These are phyloP conservation scores for Calophaca sinica DNA, from an alignment of 306 rosid genomes.

Conservation along the genomic window DNA sequence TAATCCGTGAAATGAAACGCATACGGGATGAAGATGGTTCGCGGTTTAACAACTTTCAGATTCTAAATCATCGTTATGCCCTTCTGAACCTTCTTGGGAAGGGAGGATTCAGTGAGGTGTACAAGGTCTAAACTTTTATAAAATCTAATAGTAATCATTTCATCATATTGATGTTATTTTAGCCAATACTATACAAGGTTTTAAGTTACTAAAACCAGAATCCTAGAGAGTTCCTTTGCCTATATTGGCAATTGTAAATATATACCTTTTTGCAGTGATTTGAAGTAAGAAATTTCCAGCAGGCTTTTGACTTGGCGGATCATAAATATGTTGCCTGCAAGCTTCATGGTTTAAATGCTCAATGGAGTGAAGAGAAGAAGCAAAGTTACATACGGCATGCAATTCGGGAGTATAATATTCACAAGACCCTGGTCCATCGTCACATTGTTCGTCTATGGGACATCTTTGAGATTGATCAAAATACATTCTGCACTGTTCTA, in stretches of 20 bases:
- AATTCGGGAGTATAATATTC: slow-evolving; percentile 95
- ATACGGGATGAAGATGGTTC: slow-evolving; percentile 99
- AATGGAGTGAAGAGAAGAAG: slow-evolving; percentile 99
- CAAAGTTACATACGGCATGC: slow-evolving; percentile 99
- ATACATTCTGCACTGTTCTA: slow-evolving; percentile 94
- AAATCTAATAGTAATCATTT: slow-evolving; percentile 38
- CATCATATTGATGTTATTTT: slow-evolving; percentile 5
- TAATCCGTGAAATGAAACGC: slow-evolving; percentile 99
- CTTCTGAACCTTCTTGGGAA: slow-evolving; percentile 98
- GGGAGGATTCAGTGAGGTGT: slow-evolving; percentile 99
- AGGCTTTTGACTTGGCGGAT: slow-evolving; percentile 98
- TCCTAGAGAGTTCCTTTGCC: slow-evolving; percentile 67
- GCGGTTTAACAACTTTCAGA: slow-evolving; percentile 98
- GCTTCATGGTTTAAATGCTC: slow-evolving; percentile 98
- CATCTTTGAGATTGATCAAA: slow-evolving; percentile 96
- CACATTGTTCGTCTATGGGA: slow-evolving; percentile 99
- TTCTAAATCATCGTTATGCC: slow-evolving; percentile 87
- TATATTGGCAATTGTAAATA: slow-evolving; percentile 81
- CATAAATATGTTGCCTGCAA: slow-evolving; percentile 99
- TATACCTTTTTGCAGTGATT: slow-evolving; percentile 92
- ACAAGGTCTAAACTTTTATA: slow-evolving; percentile 78
- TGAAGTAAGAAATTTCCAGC: slow-evolving; percentile 99
- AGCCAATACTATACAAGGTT: slow-evolving; percentile 26
- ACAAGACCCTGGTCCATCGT: slow-evolving; percentile 93
- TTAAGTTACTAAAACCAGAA: slow-evolving; percentile 43